Conservation (phyloP, 495 filamentous ascomycete genomes). For the Annulohypoxylon maeteangense region DNA sequence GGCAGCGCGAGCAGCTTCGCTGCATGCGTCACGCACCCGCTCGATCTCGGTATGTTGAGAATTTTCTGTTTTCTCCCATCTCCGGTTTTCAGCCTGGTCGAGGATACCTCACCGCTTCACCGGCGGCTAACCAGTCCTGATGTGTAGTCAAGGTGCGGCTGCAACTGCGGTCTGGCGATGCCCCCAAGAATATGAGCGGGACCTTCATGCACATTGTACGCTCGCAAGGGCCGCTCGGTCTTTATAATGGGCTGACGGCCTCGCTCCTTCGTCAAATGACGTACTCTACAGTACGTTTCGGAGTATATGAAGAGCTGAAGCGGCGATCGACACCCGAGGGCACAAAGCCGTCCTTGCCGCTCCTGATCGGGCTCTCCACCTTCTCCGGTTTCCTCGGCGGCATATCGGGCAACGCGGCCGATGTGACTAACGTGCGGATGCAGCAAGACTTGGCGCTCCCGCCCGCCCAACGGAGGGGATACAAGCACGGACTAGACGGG, state of each 20-base stretch:
- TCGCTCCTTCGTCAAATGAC: conserved; percentile 91
- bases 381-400: conserved; percentile 90
- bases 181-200: conserved; percentile 78
- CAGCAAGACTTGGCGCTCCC: conserved; percentile 92
- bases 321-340: conserved; percentile 61
- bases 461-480: conserved; percentile 78
- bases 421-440: conserved; percentile 98
- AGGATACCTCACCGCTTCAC: neutral
- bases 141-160: conserved; percentile 74
- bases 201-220: conserved; percentile 82
- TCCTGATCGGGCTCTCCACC: conserved; percentile 81
- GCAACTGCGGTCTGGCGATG: conserved; percentile 78
- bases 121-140: conserved; percentile 32
- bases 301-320: conserved; percentile 94
- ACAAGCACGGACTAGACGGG: conserved; percentile 88
- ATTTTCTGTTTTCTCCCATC: neutral
- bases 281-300: conserved; percentile 93
- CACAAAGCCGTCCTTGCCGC: conserved; percentile 69
- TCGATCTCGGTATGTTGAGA: conserved; percentile 75
- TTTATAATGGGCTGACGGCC: conserved; percentile 91
- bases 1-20: conserved; percentile 91
- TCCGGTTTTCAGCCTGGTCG: neutral
- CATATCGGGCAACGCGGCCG: conserved; percentile 90
- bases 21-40: conserved; percentile 87
- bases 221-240: conserved; percentile 70